Evolutionary conservation across 805 yeast species (phyloP).

Genomic region (Komagataella mondaviorum): DNA sequence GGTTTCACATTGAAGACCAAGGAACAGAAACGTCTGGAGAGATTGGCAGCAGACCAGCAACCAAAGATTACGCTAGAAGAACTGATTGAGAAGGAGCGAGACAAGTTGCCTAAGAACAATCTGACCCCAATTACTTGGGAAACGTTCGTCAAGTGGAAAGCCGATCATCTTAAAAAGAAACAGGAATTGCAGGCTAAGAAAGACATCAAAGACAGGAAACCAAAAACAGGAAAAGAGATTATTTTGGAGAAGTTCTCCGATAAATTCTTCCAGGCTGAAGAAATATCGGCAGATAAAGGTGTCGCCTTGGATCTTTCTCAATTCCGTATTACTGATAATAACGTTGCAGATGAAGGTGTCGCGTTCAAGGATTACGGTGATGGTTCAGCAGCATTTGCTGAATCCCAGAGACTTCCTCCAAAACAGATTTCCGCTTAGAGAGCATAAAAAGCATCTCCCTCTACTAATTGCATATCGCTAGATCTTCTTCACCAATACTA

Average conservation of each 20-base stretch:
- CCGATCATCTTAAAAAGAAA: conserved; percentile 47
- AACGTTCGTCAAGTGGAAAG: conserved; percentile 75
- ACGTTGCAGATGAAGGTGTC: conserved; percentile 15
- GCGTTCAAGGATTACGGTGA: conserved; percentile 55
- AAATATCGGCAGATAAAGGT: conserved; percentile 28
- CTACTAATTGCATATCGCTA: background rate
- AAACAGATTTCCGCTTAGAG: background rate
- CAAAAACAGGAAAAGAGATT: conserved; percentile 55
- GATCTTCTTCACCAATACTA: background rate
- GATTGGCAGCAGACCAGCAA: conserved; percentile 67
- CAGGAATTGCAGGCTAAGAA: conserved; percentile 18
- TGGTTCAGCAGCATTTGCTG: conserved; percentile 30
- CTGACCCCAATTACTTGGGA: conserved; percentile 82
- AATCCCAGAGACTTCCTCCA: conserved; percentile 8
- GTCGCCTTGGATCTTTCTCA: conserved; percentile 44
- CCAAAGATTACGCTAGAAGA: conserved; percentile 93
- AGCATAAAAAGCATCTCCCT: background rate
- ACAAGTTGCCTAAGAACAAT: conserved; percentile 56
- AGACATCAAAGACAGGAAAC: conserved; percentile 27
- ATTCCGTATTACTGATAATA: conserved; percentile 32
- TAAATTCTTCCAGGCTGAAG: conserved; percentile 40
- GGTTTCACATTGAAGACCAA: conserved; percentile 95
- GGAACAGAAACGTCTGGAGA: conserved; percentile 86
- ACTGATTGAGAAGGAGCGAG: conserved; percentile 88
- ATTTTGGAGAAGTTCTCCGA: conserved; percentile 46